A percentile compares a stretch with the other conserved stretches of the same genome.
Evolutionary conservation across 169 alveolate species (phyloP).

Genomic region (Plasmodium yoelii): DNA sequence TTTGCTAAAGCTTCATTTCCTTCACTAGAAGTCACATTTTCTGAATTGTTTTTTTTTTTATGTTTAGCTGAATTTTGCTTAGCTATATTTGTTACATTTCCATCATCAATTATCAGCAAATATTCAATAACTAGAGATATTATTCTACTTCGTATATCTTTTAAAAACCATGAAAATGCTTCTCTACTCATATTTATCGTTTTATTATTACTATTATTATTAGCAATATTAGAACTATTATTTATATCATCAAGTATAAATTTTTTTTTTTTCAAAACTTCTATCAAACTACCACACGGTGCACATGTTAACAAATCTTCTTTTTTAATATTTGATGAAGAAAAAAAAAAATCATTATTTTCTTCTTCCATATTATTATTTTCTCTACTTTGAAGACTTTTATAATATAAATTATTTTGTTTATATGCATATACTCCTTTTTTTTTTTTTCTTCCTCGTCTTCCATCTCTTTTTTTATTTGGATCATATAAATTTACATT

Average conservation of each 20-base stretch:
- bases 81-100: slow-evolving; percentile 77
- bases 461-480: slow-evolving; percentile 1
- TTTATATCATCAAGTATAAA: slow-evolving; percentile 65
- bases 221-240: neutral
- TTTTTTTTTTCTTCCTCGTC: slow-evolving; percentile 25
- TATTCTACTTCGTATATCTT: slow-evolving; percentile 85
- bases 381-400: slow-evolving; percentile 40
- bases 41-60: slow-evolving; percentile 20
- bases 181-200: slow-evolving; percentile 85
- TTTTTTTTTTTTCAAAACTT: slow-evolving; percentile 50
- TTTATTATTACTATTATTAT: slow-evolving; percentile 12
- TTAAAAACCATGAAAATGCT: slow-evolving; percentile 88
- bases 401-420: slow-evolving; percentile 71
- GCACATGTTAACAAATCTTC: slow-evolving; percentile 16
- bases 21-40: neutral
- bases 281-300: slow-evolving; percentile 50
- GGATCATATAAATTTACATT: slow-evolving; percentile 10
- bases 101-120: slow-evolving; percentile 80
- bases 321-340: slow-evolving; percentile 25
- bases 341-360: slow-evolving; percentile 54
- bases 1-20: neutral
- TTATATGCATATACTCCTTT: slow-evolving; percentile 67
- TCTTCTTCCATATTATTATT: slow-evolving; percentile 68
- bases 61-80: slow-evolving; percentile 19
- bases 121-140: slow-evolving; percentile 83